A percentile compares a stretch with the other conserved stretches of the same genome.
Evolutionary conservation across 352 stramenopile species (phyloP).

Genomic region (Pythium phragmitis): DNA sequence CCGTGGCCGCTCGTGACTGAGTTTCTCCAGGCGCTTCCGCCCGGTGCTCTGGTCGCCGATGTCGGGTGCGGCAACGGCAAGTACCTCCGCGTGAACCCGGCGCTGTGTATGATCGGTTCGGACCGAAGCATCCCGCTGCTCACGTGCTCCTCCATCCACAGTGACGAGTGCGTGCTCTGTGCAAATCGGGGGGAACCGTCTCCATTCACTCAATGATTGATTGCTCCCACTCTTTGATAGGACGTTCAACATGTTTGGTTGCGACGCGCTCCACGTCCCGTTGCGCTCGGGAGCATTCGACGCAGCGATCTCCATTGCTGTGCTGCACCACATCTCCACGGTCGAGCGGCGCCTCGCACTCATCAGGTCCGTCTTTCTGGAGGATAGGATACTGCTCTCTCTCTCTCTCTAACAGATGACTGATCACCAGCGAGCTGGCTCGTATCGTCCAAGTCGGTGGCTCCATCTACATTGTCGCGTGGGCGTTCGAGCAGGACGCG

Average conservation of each 20-base stretch:
- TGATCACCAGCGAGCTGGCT: constrained; percentile 50
- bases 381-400: not conserved
- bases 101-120: constrained; percentile 62
- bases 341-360: constrained; percentile 63
- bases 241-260: constrained; percentile 60
- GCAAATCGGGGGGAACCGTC: not conserved
- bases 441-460: constrained; percentile 62
- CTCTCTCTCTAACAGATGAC: not conserved
- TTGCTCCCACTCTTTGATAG: constrained; percentile 21
- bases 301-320: constrained; percentile 79
- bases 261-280: constrained; percentile 66
- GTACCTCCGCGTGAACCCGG: constrained; percentile 65
- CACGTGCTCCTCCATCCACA: constrained; percentile 34
- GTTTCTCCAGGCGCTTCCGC: constrained; percentile 51
- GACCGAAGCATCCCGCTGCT: constrained; percentile 82
- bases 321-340: constrained; percentile 85
- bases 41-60: constrained; percentile 64
- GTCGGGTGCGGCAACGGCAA: constrained; percentile 86
- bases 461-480: constrained; percentile 64
- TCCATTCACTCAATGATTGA: not conserved
- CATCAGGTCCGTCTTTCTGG: constrained; percentile 40
- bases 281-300: constrained; percentile 61
- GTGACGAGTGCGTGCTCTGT: constrained; percentile 32
- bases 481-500: constrained; percentile 82
- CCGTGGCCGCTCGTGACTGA: constrained; percentile 73